Percentiles rank a stretch among this genome's conserved stretches.
phyloP scores from a whole-genome alignment of 83 land plant species.

The Diphasiastrum complanatum region DNA sequence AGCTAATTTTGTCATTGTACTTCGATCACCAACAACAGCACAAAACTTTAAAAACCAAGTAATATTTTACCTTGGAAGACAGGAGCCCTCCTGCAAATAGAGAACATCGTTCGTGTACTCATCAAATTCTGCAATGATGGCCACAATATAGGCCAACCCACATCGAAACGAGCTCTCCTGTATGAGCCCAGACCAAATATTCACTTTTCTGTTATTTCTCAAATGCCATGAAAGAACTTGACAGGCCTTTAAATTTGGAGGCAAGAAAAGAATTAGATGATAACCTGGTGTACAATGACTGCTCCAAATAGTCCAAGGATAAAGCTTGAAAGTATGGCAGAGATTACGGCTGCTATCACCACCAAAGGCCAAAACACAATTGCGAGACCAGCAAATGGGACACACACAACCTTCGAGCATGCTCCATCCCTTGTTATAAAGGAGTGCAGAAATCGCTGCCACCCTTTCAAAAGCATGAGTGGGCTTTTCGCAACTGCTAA shows the following conservation, averaged over 20 bases:
- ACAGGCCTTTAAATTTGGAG: neutral
- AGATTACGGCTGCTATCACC: conserved; percentile 49
- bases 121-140: conserved; percentile 61
- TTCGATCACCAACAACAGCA: neutral
- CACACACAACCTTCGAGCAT: conserved; percentile 74
- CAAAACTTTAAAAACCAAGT: neutral
- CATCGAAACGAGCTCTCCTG: conserved; percentile 52
- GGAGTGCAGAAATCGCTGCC: conserved; percentile 64
- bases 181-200: neutral
- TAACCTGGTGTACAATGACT: conserved; percentile 73
- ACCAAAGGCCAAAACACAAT: conserved; percentile 80
- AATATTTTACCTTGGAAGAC: conserved; percentile 64
- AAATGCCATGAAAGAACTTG: neutral
- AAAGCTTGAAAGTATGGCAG: conserved; percentile 49
- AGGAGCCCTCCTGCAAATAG: conserved; percentile 70
- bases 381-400: conserved; percentile 86
- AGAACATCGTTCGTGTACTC: conserved; percentile 83
- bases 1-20: neutral
- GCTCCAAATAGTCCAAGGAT: conserved; percentile 66
- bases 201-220: neutral
- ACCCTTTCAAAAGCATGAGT: conserved; percentile 82
- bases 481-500: conserved; percentile 69
- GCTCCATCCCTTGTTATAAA: conserved; percentile 73
- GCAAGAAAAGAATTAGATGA: neutral
- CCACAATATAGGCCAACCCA: conserved; percentile 63